Percentiles rank a stretch among this genome's conserved stretches.
Evolutionary conservation across 345 rosid species (phyloP).

Genomic region (Nephelium lappaceum): DNA sequence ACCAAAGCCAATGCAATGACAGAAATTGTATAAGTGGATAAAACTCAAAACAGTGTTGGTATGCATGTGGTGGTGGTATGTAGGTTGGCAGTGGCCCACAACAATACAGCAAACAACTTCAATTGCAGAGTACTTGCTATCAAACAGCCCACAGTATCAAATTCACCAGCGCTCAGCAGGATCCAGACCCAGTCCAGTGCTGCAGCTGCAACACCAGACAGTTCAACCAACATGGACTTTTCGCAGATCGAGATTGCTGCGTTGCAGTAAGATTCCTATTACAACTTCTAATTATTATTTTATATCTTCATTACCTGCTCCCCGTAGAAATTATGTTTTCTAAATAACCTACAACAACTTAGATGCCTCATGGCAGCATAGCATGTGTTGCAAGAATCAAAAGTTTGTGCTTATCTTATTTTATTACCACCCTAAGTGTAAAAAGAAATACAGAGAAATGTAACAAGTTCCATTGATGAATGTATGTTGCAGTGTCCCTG

Average conservation of each 20-base stretch:
- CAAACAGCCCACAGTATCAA: slow-evolving; percentile 45
- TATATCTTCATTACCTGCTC: not conserved
- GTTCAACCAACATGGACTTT: slow-evolving; percentile 66
- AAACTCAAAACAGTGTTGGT: slow-evolving; percentile 20
- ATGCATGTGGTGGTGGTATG: not conserved
- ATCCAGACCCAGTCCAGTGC: slow-evolving; percentile 14
- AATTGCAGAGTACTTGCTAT: slow-evolving; percentile 71
- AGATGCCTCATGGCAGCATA: not conserved
- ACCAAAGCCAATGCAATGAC: not conserved
- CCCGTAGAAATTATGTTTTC: not conserved
- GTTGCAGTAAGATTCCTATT: slow-evolving; percentile 48
- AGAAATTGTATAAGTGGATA: not conserved
- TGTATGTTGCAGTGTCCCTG: slow-evolving; percentile 61
- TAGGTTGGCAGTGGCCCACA: slow-evolving; percentile 67
- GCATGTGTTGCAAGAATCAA: slow-evolving; percentile 2
- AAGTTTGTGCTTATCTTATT: not conserved
- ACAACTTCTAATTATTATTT: not conserved
- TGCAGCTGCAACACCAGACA: slow-evolving; percentile 24
- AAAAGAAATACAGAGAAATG: not conserved
- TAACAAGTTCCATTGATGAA: not conserved
- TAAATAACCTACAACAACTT: not conserved
- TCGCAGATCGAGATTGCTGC: slow-evolving; percentile 62
- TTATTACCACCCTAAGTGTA: too few relatives aligned
- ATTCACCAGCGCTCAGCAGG: not conserved
- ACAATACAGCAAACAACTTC: slow-evolving; percentile 37